These are phyloP conservation scores for Arthrobotrys entomopaga DNA, from an alignment of 2,329 filamentous ascomycete species.

Conservation along the genomic window DNA sequence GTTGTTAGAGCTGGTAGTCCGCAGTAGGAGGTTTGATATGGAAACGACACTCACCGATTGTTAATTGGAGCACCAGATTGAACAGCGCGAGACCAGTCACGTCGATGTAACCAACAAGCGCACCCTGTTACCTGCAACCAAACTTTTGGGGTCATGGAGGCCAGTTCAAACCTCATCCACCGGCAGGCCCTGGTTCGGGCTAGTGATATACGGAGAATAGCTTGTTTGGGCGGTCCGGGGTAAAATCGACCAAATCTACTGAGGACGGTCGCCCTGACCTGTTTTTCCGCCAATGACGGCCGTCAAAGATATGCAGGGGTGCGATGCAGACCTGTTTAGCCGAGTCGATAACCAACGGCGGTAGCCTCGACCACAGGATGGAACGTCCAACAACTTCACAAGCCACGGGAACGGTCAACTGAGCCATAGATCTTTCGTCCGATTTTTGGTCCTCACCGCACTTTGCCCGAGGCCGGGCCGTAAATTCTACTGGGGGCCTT, in stretches of 20 bases:
- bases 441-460: slow-evolving; percentile 21
- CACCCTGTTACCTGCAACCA: slow-evolving; percentile 28
- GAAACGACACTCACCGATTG: slow-evolving; percentile 41
- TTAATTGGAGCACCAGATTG: slow-evolving; percentile 30
- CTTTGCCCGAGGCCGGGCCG: slow-evolving; percentile 1
- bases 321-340: slow-evolving; percentile 25
- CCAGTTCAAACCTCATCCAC: slow-evolving; percentile 14
- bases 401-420: slow-evolving; percentile 11
- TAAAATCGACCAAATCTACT: slow-evolving; percentile 40
- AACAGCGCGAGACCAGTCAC: slow-evolving; percentile 24
- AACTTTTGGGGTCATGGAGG: slow-evolving; percentile 48
- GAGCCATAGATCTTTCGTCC: slow-evolving; percentile 15
- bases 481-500: too few species aligned
- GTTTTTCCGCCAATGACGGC: slow-evolving; percentile 49
- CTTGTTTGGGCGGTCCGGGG: slow-evolving; percentile 40
- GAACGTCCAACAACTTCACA: slow-evolving; percentile 1
- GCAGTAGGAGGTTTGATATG: slow-evolving; percentile 10
- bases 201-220: slow-evolving; percentile 18
- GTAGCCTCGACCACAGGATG: too few species aligned
- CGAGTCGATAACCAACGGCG: slow-evolving; percentile 20
- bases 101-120: slow-evolving; percentile 13
- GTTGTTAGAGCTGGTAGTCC: slow-evolving; percentile 26
- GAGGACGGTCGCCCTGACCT: slow-evolving; percentile 13
- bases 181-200: slow-evolving; percentile 17
- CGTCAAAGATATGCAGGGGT: slow-evolving; percentile 10